phyloP scores from a whole-genome alignment of 305 asterid species.

The Fraxinus nigra region DNA sequence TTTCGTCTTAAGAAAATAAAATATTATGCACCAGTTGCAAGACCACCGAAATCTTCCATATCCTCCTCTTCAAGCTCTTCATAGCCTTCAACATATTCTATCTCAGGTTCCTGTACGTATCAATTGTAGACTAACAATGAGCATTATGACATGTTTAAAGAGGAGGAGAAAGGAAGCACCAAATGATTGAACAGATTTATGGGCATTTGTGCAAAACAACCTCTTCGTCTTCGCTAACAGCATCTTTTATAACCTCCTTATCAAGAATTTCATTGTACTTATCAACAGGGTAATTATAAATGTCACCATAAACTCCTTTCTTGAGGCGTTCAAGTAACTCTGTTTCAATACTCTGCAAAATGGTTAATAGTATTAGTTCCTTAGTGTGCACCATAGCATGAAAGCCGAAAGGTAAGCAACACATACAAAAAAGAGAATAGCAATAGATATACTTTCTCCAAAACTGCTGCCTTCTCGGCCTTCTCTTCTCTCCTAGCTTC shows the following conservation, averaged over 20 bases:
- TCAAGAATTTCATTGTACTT: conserved; percentile 61
- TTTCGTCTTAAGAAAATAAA: not conserved
- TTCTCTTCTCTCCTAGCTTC: conserved; percentile 86
- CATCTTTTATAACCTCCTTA: conserved; percentile 36
- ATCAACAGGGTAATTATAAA: conserved; percentile 57
- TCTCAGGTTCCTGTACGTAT: conserved; percentile 49
- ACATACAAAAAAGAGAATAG: not conserved
- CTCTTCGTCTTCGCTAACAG: conserved; percentile 47
- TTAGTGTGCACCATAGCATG: not conserved
- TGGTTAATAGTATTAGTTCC: conserved; percentile 16
- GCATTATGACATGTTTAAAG: not conserved
- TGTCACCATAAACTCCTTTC: conserved; percentile 61
- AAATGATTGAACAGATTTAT: not conserved
- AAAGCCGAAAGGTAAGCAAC: not conserved
- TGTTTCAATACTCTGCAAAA: conserved; percentile 72
- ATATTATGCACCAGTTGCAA: conserved; percentile 20
- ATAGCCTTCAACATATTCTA: conserved; percentile 81
- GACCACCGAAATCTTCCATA: conserved; percentile 69
- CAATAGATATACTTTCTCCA: conserved; percentile 51
- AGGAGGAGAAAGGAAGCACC: not conserved
- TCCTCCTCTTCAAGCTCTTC: conserved; percentile 89
- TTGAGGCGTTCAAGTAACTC: conserved; percentile 76
- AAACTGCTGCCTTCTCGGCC: conserved; percentile 77
- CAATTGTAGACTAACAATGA: conserved; percentile 17
- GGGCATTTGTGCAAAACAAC: conserved; percentile 30